These are phyloP conservation scores for Cytospora schulzeri DNA, from an alignment of 2,329 filamentous ascomycete genomes.

Conservation along the genomic window DNA sequence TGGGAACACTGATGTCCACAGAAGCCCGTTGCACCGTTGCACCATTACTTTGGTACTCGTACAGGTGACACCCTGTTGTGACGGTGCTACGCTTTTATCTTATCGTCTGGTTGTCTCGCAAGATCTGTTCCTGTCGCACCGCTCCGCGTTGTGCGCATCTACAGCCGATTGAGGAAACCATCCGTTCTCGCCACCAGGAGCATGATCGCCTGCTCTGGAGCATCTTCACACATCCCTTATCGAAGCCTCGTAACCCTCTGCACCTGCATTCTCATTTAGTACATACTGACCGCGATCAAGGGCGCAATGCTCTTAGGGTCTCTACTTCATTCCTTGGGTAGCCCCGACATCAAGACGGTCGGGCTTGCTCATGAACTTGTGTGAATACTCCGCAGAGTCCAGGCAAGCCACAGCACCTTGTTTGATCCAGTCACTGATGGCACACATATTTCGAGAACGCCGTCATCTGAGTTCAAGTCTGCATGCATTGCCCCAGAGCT, in stretches of 20 bases:
- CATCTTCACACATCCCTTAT: background rate
- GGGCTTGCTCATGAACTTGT: background rate
- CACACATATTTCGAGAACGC: background rate
- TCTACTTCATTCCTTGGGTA: too few relatives aligned
- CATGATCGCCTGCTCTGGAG: background rate
- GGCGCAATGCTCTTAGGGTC: too few relatives aligned
- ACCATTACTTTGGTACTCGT: background rate
- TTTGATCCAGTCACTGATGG: background rate
- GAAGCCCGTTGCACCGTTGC: background rate
- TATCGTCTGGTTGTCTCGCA: background rate
- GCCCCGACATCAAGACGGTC: background rate
- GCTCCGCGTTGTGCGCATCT: background rate
- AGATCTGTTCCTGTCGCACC: background rate
- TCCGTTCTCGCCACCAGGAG: too few relatives aligned
- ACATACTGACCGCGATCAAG: too few relatives aligned
- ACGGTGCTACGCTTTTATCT: background rate
- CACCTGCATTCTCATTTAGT: too few relatives aligned
- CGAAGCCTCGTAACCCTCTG: background rate
- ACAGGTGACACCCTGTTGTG: background rate
- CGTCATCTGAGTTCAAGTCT: constrained; percentile 2
- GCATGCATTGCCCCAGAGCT: constrained; percentile 7
- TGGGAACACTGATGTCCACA: background rate
- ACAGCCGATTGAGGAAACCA: background rate
- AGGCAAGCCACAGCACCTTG: background rate
- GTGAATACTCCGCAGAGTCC: background rate